phyloP scores from a whole-genome alignment of 345 rosid genomes.

The Mallotus nudiflorus region DNA sequence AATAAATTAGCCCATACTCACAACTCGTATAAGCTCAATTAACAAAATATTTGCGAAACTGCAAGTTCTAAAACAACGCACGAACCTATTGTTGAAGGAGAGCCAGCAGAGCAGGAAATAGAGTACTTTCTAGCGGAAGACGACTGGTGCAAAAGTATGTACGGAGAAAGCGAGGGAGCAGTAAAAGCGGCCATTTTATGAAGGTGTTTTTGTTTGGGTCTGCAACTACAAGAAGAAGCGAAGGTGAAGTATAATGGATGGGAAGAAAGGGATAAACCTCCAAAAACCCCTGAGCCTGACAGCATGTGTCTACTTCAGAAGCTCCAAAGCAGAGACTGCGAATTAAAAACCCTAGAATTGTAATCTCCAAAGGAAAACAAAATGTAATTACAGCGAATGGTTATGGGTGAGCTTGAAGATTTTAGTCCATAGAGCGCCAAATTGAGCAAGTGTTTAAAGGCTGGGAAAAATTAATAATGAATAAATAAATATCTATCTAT shows the following conservation, averaged over 20 bases:
- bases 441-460: not conserved
- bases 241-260: constrained; percentile 30
- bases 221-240: constrained; percentile 21
- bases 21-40: too few species aligned
- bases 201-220: constrained; percentile 16
- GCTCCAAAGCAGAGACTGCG: not conserved
- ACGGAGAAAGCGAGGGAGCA: constrained; percentile 53
- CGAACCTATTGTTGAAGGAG: constrained; percentile 56
- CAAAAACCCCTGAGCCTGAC: constrained; percentile 26
- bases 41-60: too few species aligned
- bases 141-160: constrained; percentile 36
- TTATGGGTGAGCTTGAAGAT: too few species aligned
- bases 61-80: too few species aligned
- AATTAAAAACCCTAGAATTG: constrained; percentile 26
- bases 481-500: constrained; percentile 27
- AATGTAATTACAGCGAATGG: too few species aligned
- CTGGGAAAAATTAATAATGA: too few species aligned
- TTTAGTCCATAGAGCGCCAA: not conserved
- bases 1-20: too few species aligned
- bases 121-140: constrained; percentile 23
- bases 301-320: constrained; percentile 14
- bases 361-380: too few species aligned
- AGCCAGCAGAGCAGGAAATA: constrained; percentile 54
- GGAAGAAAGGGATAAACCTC: constrained; percentile 34
- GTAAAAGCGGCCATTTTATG: constrained; percentile 60